A percentile compares a stretch with the other conserved stretches of the same genome.
Evolutionary conservation across 139 green algal species (phyloP).

Genomic region (Chlorella sp.): DNA sequence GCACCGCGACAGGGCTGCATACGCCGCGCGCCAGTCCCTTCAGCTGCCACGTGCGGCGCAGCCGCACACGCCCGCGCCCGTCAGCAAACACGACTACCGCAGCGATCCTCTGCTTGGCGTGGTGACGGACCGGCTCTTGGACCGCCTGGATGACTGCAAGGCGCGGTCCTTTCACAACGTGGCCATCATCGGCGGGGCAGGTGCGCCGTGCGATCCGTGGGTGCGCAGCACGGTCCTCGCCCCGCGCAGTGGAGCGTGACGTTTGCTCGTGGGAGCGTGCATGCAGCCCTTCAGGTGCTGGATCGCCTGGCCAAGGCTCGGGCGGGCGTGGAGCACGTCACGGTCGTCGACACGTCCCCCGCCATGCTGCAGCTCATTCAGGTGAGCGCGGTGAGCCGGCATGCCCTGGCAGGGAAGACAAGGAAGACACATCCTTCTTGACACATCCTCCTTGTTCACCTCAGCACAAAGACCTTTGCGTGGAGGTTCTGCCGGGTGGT

Average conservation of each 20-base stretch:
- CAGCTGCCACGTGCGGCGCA: not conserved
- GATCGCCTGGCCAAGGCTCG: not conserved
- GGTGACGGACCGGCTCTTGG: not conserved
- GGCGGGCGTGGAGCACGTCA: not conserved
- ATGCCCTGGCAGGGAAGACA: too few species aligned
- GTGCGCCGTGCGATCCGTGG: not conserved
- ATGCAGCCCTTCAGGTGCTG: not conserved
- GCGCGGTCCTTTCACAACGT: not conserved
- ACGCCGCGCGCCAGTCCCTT: not conserved
- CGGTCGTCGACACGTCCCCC: not conserved
- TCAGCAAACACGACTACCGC: not conserved
- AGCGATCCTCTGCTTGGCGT: not conserved
- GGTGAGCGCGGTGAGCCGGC: not conserved
- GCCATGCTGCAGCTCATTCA: not conserved
- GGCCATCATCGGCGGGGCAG: not conserved
- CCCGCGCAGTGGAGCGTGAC: not conserved
- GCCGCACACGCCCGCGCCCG: not conserved
- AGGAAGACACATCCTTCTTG: too few species aligned
- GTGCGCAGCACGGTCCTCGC: not conserved
- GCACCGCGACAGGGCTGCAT: not conserved
- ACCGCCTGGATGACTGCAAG: not conserved
- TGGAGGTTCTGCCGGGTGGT: too few species aligned
- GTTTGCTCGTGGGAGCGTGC: not conserved
- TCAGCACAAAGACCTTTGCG: too few species aligned
- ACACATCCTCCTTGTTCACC: too few species aligned